These are phyloP conservation scores for Rhodamnia argentea DNA, from an alignment of 345 rosid species.

Conservation along the genomic window DNA sequence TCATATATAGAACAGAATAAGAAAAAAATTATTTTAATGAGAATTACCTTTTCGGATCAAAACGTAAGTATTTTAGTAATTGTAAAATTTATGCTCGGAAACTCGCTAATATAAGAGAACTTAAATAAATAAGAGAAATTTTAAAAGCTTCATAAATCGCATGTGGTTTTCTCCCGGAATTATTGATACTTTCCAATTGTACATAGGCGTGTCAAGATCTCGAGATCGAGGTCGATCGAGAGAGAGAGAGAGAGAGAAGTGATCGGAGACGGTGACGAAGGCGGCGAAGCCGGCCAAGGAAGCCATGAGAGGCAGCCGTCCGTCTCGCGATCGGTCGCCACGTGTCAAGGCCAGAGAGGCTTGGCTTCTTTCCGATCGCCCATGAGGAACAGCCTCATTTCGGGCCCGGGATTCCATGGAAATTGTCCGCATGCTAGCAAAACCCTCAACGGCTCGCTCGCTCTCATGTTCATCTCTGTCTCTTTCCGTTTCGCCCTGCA, in stretches of 20 bases:
- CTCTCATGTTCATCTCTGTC: neutral
- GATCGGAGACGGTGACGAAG: constrained; percentile 9
- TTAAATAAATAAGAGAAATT: too few relatives aligned
- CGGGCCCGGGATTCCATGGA: neutral
- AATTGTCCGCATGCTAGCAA: neutral
- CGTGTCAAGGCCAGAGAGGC: neutral
- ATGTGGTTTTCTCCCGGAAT: neutral
- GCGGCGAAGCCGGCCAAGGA: constrained; percentile 18
- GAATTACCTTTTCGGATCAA: too few relatives aligned
- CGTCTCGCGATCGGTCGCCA: neutral
- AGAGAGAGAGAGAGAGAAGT: neutral
- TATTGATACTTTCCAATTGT: neutral
- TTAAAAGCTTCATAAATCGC: neutral
- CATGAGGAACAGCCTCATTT: neutral
- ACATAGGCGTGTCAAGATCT: neutral
- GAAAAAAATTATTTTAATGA: too few relatives aligned
- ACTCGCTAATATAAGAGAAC: too few relatives aligned
- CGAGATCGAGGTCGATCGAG: neutral
- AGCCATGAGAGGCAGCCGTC: neutral
- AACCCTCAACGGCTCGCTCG: neutral
- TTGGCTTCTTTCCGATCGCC: neutral
- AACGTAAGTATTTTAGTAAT: neutral
- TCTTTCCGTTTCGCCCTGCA: neutral
- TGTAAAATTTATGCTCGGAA: neutral
- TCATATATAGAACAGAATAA: too few relatives aligned